Evolutionary conservation across 805 yeast genomes (phyloP).

Genomic region (Saccharomycopsis javanensis): DNA sequence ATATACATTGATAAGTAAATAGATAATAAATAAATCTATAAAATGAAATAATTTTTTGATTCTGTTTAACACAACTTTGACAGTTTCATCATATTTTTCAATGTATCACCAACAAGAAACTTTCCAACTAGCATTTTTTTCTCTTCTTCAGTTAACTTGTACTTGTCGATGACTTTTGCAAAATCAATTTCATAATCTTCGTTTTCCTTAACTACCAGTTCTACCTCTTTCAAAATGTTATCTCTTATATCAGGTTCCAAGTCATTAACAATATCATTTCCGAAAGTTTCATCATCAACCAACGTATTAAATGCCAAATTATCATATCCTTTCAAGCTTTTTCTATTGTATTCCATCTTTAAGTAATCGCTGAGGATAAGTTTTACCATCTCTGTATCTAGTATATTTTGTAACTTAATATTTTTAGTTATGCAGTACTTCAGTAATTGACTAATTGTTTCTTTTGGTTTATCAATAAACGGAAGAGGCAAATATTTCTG

Average conservation of each 20-base stretch:
- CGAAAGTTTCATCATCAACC: slow-evolving; percentile 20
- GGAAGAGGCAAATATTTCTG: slow-evolving; percentile 39
- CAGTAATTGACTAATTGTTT: background rate
- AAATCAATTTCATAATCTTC: background rate
- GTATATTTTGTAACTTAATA: slow-evolving; percentile 5
- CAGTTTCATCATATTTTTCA: background rate
- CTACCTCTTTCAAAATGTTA: slow-evolving; percentile 22
- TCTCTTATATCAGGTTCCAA: slow-evolving; percentile 26
- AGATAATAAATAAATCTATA: background rate
- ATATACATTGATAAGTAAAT: background rate
- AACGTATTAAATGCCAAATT: slow-evolving; percentile 13
- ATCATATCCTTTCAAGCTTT: background rate
- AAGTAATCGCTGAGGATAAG: slow-evolving; percentile 31
- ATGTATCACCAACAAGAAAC: background rate
- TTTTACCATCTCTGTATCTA: slow-evolving; percentile 26
- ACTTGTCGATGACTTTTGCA: background rate
- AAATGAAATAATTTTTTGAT: background rate
- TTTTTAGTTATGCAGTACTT: background rate
- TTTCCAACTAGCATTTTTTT: background rate
- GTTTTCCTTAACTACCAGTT: slow-evolving; percentile 12
- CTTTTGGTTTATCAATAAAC: slow-evolving; percentile 16
- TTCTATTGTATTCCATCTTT: slow-evolving; percentile 22
- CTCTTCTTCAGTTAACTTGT: background rate
- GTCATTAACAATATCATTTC: slow-evolving; percentile 23
- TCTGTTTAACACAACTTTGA: background rate